phyloP scores from a whole-genome alignment of 345 rosid species.

The Euphorbia pulcherrima region DNA sequence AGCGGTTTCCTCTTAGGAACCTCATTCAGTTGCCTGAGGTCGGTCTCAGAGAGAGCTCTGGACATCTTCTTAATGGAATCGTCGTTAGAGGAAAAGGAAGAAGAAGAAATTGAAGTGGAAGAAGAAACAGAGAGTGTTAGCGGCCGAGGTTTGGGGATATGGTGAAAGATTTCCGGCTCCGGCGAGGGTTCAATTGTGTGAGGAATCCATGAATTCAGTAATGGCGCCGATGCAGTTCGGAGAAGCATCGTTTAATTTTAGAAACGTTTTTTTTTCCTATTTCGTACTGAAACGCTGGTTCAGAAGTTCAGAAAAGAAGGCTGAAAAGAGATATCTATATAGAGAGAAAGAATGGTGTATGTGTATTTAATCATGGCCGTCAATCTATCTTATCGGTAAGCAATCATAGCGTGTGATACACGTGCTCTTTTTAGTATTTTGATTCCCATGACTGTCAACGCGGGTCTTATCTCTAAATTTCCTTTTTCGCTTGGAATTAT shows the following conservation, averaged over 20 bases:
- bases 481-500: no score
- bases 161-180: slow-evolving; percentile 40
- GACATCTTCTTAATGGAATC: slow-evolving; percentile 37
- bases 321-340: slow-evolving; percentile 6
- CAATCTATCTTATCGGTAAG: slow-evolving; percentile 1
- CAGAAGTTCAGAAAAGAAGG: neutral
- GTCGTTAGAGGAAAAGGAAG: slow-evolving; percentile 16
- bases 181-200: slow-evolving; percentile 44
- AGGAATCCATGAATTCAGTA: slow-evolving; percentile 53
- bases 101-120: slow-evolving; percentile 29
- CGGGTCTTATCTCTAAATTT: no score
- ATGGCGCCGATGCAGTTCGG: slow-evolving; percentile 72
- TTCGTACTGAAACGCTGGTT: no score
- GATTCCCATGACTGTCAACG: no score
- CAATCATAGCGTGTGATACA: slow-evolving; percentile 6
- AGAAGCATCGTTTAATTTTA: slow-evolving; percentile 47
- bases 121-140: slow-evolving; percentile 34
- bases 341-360: neutral
- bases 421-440: slow-evolving; percentile 4
- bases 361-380: slow-evolving; percentile 31
- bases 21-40: slow-evolving; percentile 40
- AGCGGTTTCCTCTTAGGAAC: slow-evolving; percentile 27
- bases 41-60: slow-evolving; percentile 54
- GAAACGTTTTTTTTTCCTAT: no score
- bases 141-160: slow-evolving; percentile 29